Percentiles rank a stretch among this genome's conserved stretches.
phyloP scores from a whole-genome alignment of 139 green algal genomes.

The Chlorella sorokiniana region DNA sequence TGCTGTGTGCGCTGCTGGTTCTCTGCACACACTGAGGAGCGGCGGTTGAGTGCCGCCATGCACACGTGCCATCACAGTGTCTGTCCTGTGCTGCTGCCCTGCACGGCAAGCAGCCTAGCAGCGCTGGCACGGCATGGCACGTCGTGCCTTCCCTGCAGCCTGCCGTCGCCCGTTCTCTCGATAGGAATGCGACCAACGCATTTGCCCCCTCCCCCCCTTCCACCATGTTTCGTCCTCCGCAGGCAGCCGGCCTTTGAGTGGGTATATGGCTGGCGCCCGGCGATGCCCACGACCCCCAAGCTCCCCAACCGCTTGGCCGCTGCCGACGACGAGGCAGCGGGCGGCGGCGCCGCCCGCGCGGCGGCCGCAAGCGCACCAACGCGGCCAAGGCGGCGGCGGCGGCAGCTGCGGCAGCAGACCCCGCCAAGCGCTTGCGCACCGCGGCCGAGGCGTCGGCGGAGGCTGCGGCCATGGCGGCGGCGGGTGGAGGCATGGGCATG shows the following conservation, averaged over 20 bases:
- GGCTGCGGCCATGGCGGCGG: neutral
- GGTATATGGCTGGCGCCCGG: slow-evolving; percentile 47
- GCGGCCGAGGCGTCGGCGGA: neutral
- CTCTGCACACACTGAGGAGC: too few species aligned
- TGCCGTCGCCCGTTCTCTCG: too few species aligned
- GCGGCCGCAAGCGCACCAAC: slow-evolving; percentile 15
- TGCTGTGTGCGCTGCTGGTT: neutral
- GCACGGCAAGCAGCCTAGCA: too few species aligned
- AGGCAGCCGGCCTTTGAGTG: slow-evolving; percentile 55
- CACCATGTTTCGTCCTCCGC: neutral
- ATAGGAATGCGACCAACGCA: too few species aligned
- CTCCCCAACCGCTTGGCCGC: slow-evolving; percentile 28
- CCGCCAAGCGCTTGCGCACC: neutral
- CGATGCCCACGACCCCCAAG: slow-evolving; percentile 37
- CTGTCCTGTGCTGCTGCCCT: too few species aligned
- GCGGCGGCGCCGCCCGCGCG: neutral
- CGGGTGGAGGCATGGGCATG: slow-evolving; percentile 3
- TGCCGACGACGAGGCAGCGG: slow-evolving; percentile 1
- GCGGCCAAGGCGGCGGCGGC: slow-evolving; percentile 12
- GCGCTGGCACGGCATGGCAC: too few species aligned
- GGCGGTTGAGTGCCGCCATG: too few species aligned
- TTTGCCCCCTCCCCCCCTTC: neutral
- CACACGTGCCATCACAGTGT: too few species aligned
- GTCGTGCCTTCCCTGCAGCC: too few species aligned
- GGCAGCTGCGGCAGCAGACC: neutral